Base-by-base conservation (phyloP, 78 protist genomes). In the Cavenderia fasciculata region DNA sequence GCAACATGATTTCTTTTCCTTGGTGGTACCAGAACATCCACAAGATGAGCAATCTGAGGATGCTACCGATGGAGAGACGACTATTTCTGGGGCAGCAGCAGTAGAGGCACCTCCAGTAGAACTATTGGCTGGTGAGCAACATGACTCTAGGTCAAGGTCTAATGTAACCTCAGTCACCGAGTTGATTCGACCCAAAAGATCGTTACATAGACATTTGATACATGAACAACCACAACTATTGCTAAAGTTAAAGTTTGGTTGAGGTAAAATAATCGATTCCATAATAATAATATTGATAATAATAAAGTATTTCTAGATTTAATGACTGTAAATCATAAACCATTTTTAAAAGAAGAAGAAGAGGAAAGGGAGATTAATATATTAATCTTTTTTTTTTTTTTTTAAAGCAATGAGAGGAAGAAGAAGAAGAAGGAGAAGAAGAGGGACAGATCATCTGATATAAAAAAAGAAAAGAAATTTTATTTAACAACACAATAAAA, bases 161-260 rank as follows among this genome's bases (percentile, higher is more conserved):
- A 63, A 38, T 10, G 43, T 63, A 4, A 5, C 72, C 4, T 63
- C 72, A 63, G 33, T 63, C 25, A 6, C 18, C 1, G 72, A n/a
- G 11, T 43, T 7, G 31, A 63, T 40, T 3, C 12, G 33, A 2
- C 38, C 47, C 19, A 63, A 4, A n/a, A 63, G 72, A 4, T 36
- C 38, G 72, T 63, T 63, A 21, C 72, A 63, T 4, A 63, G 47
- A 21, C 72, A 63, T 16, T 63, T 63, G 14, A 63, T 47, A 63
- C 72, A 63, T 7, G 72, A 63, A 40, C 72, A 63, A 1, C 27
- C 18, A n/a, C 72, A 63, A 63, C 51, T 36, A 21, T 63, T 47
- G n/a, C 33, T 38, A 5, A 47, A n/a, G 62, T 56, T 8, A 12
- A 16, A 19, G 62, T 4, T 8, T 56, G 62, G 27, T 8, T 56